Base-by-base conservation (phyloP, 305 asterid genomes). In the Rubia peregrina region DNA sequence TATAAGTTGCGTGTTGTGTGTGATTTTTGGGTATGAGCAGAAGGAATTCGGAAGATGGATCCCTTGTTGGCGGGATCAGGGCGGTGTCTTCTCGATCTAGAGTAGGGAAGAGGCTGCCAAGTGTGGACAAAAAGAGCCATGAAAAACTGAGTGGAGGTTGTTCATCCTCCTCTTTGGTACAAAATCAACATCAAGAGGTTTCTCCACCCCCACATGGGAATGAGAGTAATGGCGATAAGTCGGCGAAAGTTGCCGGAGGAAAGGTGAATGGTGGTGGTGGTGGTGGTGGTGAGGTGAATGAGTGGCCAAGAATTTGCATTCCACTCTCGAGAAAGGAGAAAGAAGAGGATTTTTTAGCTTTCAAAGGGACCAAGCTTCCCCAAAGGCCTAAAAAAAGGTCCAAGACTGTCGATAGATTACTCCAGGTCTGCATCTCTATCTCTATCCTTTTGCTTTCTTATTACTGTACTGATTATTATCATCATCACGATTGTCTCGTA, bases 341-440 rank as follows among this genome's bases (percentile, higher is more conserved):
- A 24, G 78, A 77, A 69, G 78, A 77, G 46, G 81, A 77, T 48
- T 77, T 73, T 73, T 67, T 77, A 11, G 77, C 75, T 53, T 73
- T 77, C 75, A 77, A 77, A 73, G 81, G 81, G 69, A 73, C 77
- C 2, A 77, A 77, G 51, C 81, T 77, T 73, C 81, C 81, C 33
- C 77, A 77, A 21, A 73, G 81, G 74, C 81, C 81, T 46, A 77
- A 77, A 46, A 77, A 73, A 33, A 77, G 81, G 60, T 65, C 81
- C 40, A 77, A 77, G 67, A 70, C 73, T 17, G 42, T 77, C 26
- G 78, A 77, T 57, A 77, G 75, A 73, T 63, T 65, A 2, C 74
- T 73, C 11, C 81, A 73, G 81, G 81, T 77, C 46, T 70, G 11
- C 46, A 30, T 61, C 38, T 30, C 61, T 56, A 7, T 56, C 19